A percentile compares a stretch with the other conserved stretches of the same genome.
Evolutionary conservation across 371 early-diverging fungal species (phyloP).

Genomic region (Zopfochytrium polystomum): DNA sequence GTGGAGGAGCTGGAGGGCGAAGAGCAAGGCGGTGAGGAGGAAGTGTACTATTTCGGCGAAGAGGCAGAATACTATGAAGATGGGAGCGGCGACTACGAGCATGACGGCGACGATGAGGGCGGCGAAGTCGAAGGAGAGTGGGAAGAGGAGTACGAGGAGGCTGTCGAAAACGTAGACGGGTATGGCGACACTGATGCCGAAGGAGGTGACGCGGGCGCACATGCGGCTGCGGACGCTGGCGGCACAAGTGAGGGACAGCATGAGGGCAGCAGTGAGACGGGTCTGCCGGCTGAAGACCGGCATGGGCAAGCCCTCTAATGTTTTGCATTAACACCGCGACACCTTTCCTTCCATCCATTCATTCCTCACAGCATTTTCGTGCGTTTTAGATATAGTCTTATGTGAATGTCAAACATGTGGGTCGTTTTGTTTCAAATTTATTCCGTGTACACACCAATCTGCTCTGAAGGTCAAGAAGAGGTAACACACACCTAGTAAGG

Average conservation of each 20-base stretch:
- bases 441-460: too few relatives aligned
- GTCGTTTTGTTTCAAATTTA: too few relatives aligned
- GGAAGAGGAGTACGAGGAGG: constrained; percentile 15
- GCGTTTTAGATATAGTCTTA: too few relatives aligned
- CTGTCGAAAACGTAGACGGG: not conserved
- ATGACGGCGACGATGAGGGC: constrained; percentile 6
- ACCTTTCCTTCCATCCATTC: too few relatives aligned
- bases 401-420: too few relatives aligned
- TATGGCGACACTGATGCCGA: not conserved
- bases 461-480: too few relatives aligned
- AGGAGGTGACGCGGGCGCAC: not conserved
- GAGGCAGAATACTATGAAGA: constrained; percentile 32
- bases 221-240: constrained; percentile 9
- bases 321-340: not conserved
- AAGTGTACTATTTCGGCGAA: not conserved
- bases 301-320: not conserved
- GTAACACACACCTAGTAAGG: too few relatives aligned
- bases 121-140: not conserved
- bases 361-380: too few relatives aligned
- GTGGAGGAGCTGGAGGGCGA: too few relatives aligned
- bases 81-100: constrained; percentile 10
- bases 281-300: not conserved
- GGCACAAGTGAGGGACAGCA: not conserved
- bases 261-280: constrained; percentile 3
- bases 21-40: not conserved